Evolutionary conservation across 345 rosid species (phyloP).

Genomic region (Dovyalis caffra): DNA sequence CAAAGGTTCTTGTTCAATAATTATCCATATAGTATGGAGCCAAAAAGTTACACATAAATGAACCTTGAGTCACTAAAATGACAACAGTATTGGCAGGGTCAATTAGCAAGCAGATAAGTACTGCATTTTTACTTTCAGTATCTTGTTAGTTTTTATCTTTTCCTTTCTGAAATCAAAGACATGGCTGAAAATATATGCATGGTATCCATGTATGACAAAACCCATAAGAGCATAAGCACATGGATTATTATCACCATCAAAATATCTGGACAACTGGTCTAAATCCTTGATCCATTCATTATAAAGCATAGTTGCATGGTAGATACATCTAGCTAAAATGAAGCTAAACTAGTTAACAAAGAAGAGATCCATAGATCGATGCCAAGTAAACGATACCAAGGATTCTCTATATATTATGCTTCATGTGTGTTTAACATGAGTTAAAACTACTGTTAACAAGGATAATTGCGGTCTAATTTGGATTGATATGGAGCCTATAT

Average conservation of each 20-base stretch:
- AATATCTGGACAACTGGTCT: background rate
- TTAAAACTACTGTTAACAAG: background rate
- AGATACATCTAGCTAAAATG: background rate
- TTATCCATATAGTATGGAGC: conserved; percentile 18
- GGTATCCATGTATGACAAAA: background rate
- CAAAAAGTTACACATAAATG: conserved; percentile 18
- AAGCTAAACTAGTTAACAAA: background rate
- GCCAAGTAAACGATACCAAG: background rate
- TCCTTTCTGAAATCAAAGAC: background rate
- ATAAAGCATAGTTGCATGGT: too few relatives aligned
- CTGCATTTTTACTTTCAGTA: background rate
- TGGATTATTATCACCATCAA: background rate
- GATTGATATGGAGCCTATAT: conserved; percentile 11
- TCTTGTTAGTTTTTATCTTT: background rate
- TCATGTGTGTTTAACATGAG: background rate
- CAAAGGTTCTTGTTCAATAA: conserved; percentile 20
- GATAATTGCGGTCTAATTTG: background rate
- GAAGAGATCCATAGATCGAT: background rate
- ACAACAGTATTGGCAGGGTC: conserved; percentile 2
- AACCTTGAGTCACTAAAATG: conserved; percentile 16
- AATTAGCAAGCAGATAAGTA: background rate
- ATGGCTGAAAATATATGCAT: background rate
- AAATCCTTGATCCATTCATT: background rate
- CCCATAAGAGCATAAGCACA: background rate
- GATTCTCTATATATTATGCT: background rate